These are phyloP conservation scores for Heliosperma pusillum DNA, from an alignment of 148 eudicot genomes.

Conservation along the genomic window DNA sequence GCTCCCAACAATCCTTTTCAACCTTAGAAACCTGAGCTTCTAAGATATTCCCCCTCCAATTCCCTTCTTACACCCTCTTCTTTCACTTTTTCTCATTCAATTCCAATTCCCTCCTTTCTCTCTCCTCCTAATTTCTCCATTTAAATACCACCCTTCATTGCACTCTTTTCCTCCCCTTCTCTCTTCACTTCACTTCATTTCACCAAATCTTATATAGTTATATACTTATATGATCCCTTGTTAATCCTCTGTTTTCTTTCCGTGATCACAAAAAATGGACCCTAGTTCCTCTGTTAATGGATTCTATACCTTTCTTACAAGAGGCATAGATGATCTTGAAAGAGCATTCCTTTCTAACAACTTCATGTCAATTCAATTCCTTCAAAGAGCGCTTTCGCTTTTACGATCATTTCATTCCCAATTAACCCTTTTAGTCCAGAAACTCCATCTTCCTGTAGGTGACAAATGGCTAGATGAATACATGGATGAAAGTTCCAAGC, in stretches of 20 bases:
- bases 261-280: slow-evolving; percentile 31
- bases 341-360: slow-evolving; percentile 48
- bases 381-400: slow-evolving; percentile 49
- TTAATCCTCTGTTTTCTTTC: not conserved
- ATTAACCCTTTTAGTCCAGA: slow-evolving; percentile 51
- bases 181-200: not conserved
- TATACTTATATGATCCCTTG: not conserved
- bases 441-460: slow-evolving; percentile 61
- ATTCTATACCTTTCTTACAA: slow-evolving; percentile 56
- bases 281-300: slow-evolving; percentile 63
- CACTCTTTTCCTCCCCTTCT: slow-evolving; percentile 22
- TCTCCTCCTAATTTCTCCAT: slow-evolving; percentile 14
- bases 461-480: slow-evolving; percentile 79
- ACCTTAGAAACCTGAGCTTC: slow-evolving; percentile 82
- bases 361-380: slow-evolving; percentile 70
- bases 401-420: slow-evolving; percentile 63
- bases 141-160: slow-evolving; percentile 32
- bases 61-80: slow-evolving; percentile 16
- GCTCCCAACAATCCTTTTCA: slow-evolving; percentile 88
- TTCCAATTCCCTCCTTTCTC: slow-evolving; percentile 5
- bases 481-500: slow-evolving; percentile 73
- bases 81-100: slow-evolving; percentile 14
- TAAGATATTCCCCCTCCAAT: slow-evolving; percentile 44
- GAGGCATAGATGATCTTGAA: slow-evolving; percentile 70
- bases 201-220: too few relatives aligned